phyloP scores from a whole-genome alignment of 805 yeast genomes.

The Sugiyamaella lignohabitans region DNA sequence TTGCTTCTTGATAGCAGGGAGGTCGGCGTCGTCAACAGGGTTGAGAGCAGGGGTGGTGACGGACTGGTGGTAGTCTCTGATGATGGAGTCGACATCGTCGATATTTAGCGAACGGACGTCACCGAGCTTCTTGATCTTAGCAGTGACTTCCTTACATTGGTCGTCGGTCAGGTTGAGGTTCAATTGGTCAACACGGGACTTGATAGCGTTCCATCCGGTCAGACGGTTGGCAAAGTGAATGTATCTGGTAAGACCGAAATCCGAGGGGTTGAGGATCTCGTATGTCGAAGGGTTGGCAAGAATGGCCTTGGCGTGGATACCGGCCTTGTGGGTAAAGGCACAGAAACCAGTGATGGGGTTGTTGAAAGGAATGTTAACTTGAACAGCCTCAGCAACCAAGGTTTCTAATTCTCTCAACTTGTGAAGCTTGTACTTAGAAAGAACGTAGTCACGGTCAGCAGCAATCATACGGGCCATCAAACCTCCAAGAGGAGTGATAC shows the following conservation, averaged over 20 bases:
- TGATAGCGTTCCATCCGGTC: conserved; percentile 99
- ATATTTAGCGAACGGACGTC: conserved; percentile 91
- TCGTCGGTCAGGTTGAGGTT: conserved; percentile 84
- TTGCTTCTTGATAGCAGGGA: conserved; percentile 28
- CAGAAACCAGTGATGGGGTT: conserved; percentile 99
- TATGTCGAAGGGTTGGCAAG: conserved; percentile 98
- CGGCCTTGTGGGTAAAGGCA: conserved; percentile 99
- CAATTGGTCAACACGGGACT: conserved; percentile 95
- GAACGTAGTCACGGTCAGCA: conserved; percentile 93
- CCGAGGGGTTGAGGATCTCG: conserved; percentile 90
- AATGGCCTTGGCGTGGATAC: conserved; percentile 98
- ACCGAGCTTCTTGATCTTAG: conserved; percentile 87
- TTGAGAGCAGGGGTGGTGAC: conserved; percentile 24
- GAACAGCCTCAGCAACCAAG: conserved; percentile 94
- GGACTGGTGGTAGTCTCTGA: conserved; percentile 85
- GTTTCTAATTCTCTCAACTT: conserved; percentile 93
- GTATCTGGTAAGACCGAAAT: conserved; percentile 92
- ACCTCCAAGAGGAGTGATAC: conserved; percentile 96
- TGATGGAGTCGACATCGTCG: conserved; percentile 96
- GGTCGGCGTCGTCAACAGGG: conserved; percentile 16
- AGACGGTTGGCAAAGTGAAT: conserved; percentile 97
- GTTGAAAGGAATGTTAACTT: conserved; percentile 95
- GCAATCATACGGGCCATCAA: conserved; percentile 99
- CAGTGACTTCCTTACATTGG: conserved; percentile 91
- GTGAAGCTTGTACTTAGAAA: conserved; percentile 89